A percentile compares a stretch with the other conserved stretches of the same genome.
These are phyloP conservation scores for Termitomyces sp. DNA, from an alignment of 768 basidiomycete genomes.

Conservation along the genomic window DNA sequence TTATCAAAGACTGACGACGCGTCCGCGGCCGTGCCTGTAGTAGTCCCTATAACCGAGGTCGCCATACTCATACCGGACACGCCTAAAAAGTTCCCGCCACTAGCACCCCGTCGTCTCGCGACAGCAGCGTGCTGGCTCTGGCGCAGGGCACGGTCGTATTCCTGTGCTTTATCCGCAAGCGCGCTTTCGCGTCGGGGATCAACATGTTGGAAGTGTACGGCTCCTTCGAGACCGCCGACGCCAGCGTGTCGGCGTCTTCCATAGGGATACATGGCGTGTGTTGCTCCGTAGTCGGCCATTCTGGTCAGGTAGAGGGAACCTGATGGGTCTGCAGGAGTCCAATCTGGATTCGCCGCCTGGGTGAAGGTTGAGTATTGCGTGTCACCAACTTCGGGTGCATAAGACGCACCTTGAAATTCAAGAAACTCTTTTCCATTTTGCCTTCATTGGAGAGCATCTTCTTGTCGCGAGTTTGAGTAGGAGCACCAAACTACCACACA, in stretches of 20 bases:
- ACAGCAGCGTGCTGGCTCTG: constrained; percentile 62
- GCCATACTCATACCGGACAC: constrained; percentile 46
- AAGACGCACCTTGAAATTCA: constrained; percentile 76
- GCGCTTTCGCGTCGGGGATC: constrained; percentile 32
- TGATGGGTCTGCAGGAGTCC: constrained; percentile 89
- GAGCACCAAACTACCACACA: constrained; percentile 76
- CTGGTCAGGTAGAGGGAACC: constrained; percentile 88
- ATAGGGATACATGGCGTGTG: constrained; percentile 37
- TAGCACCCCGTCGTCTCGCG: constrained; percentile 41
- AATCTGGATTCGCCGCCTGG: constrained; percentile 90
- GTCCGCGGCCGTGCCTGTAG: constrained; percentile 14
- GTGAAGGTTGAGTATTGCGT: neutral
- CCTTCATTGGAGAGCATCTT: constrained; percentile 85
- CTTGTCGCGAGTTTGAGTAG: constrained; percentile 61
- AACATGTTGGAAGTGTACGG: constrained; percentile 27
- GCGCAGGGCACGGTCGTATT: constrained; percentile 71
- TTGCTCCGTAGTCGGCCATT: constrained; percentile 66
- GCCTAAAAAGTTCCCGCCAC: constrained; percentile 41
- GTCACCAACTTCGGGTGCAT: neutral
- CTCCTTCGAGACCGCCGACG: constrained; percentile 18
- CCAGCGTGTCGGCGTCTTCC: constrained; percentile 23
- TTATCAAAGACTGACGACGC: constrained; percentile 48
- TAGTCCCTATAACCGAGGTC: constrained; percentile 43
- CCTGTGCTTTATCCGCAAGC: constrained; percentile 54
- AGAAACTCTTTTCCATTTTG: constrained; percentile 99